These are phyloP conservation scores for Talaromyces trachyspermus DNA, from an alignment of 495 filamentous ascomycete genomes.

Conservation along the genomic window DNA sequence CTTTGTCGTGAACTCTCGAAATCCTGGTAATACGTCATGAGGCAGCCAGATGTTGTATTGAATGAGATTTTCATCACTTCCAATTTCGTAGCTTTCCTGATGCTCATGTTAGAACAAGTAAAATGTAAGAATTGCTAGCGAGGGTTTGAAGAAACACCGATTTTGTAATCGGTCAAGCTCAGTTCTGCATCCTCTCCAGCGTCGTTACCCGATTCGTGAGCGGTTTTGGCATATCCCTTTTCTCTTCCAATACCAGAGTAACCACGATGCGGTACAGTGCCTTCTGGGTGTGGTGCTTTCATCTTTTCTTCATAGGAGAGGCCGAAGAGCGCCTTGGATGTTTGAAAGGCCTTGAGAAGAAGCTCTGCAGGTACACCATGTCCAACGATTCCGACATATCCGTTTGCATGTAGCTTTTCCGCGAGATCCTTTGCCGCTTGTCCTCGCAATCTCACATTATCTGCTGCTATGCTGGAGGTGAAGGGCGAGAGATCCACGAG, in stretches of 20 bases:
- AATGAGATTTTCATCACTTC: conserved; percentile 35
- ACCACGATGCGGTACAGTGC: background rate
- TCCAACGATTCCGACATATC: conserved; percentile 1
- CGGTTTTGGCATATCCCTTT: background rate
- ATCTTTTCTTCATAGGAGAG: conserved; percentile 34
- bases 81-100: conserved; percentile 56
- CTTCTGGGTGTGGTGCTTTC: conserved; percentile 14
- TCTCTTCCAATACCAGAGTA: conserved; percentile 1
- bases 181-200: background rate
- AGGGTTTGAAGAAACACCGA: no score
- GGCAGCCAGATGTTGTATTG: conserved; percentile 56
- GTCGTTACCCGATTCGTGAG: background rate
- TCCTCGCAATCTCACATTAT: background rate
- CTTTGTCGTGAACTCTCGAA: conserved; percentile 47
- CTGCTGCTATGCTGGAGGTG: background rate
- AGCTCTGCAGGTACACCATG: conserved; percentile 1
- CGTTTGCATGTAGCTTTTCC: background rate
- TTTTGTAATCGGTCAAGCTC: background rate
- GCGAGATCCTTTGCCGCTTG: background rate
- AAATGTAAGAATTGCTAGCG: background rate
- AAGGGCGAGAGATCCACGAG: conserved; percentile 1
- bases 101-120: background rate
- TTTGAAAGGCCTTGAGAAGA: background rate
- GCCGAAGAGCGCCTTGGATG: conserved; percentile 19
- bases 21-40: conserved; percentile 49